phyloP scores from a whole-genome alignment of 208 protist species.

The Zelonia costaricensis region DNA sequence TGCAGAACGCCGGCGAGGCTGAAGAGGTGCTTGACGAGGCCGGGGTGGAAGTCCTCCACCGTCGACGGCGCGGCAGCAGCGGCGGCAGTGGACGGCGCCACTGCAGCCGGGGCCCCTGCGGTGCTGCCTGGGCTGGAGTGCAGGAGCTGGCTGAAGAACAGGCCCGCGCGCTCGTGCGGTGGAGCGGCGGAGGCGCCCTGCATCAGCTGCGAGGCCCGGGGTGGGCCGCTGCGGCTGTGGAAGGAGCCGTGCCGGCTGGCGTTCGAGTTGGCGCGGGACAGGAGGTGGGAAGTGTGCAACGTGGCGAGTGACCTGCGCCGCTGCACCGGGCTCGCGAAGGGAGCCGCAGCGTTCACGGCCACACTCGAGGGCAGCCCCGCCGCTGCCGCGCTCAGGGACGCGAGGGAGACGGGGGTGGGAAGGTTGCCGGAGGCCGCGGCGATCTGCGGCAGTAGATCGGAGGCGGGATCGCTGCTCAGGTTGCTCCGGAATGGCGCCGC shows the following conservation, averaged over 20 bases:
- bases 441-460: neutral
- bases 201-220: neutral
- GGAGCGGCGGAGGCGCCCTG: neutral
- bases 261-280: too few relatives aligned
- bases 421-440: neutral
- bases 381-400: neutral
- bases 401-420: neutral
- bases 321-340: neutral
- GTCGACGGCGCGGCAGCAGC: neutral
- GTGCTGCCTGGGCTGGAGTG: neutral
- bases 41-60: conserved; percentile 9
- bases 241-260: too few relatives aligned
- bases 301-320: neutral
- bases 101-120: neutral
- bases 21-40: conserved; percentile 36
- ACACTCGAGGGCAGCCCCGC: neutral
- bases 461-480: neutral
- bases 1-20: conserved; percentile 38
- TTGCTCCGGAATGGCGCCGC: conserved; percentile 12
- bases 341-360: neutral
- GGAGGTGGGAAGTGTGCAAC: neutral
- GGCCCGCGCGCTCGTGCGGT: neutral
- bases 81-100: neutral
- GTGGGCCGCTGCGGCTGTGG: neutral
- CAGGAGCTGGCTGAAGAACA: conserved; percentile 22